Percentiles rank a stretch among this genome's conserved stretches.
These are phyloP conservation scores for Hypoxylon sp. DNA, from an alignment of 2,329 filamentous ascomycete species.

Conservation along the genomic window DNA sequence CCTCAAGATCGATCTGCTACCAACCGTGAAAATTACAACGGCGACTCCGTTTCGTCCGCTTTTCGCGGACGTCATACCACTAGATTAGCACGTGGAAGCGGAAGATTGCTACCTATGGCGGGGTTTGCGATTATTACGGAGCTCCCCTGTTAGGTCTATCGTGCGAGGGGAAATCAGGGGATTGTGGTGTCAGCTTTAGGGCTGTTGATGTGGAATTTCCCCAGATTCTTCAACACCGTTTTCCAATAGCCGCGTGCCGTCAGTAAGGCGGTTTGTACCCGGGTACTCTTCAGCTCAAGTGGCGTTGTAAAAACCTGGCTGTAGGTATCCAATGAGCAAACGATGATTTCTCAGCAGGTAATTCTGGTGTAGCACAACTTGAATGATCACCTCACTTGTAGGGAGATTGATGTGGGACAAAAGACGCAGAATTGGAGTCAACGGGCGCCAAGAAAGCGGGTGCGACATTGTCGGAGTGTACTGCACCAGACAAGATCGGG, in stretches of 20 bases:
- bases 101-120: conserved; percentile 25
- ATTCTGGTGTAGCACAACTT: background rate
- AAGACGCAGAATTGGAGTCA: background rate
- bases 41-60: conserved; percentile 41
- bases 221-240: conserved; percentile 34
- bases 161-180: conserved; percentile 41
- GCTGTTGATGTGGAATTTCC: conserved; percentile 32
- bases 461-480: background rate
- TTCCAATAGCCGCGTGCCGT: conserved; percentile 36
- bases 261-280: conserved; percentile 20
- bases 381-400: conserved; percentile 6
- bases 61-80: conserved; percentile 43
- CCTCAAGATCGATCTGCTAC: conserved; percentile 13
- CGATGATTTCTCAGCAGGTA: conserved; percentile 25
- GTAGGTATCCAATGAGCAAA: conserved; percentile 36
- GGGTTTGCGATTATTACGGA: conserved; percentile 34
- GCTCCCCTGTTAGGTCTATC: conserved; percentile 28
- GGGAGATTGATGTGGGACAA: background rate
- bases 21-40: conserved; percentile 33
- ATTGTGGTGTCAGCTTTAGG: conserved; percentile 39
- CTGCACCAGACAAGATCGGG: background rate
- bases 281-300: conserved; percentile 17
- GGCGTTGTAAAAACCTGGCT: conserved; percentile 18
- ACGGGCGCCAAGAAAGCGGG: conserved; percentile 6
- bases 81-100: conserved; percentile 26